Base-by-base conservation (phyloP, 257 asterid species). In the Euphrasia confusa region DNA sequence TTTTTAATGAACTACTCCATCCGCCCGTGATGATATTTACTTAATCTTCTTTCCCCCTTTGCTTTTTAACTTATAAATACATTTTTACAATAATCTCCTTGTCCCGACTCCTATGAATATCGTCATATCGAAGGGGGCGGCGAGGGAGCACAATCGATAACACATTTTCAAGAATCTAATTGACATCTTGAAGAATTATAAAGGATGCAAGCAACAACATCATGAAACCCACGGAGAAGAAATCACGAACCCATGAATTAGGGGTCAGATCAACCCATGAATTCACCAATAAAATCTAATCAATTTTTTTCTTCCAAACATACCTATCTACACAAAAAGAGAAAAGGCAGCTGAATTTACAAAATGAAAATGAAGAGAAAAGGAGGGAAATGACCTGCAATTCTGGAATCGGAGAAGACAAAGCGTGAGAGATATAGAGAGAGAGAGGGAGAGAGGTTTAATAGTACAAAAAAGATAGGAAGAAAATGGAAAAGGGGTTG, bases 321-420 rank as follows among this genome's bases (percentile, higher is more conserved):
- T 65, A 62, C 62, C 69, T 48, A 53, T 40, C 1, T 8, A 40
- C 9, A 40, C 2, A 42, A n/a, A 65, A 40, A 3, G 4, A 50
- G 2, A 48, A 15, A 30, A 13, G 17, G 1, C 4, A 70, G 27
- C 54, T 1, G 21, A 40, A 44, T 24, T 30, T 6, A 30, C 3
- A 2, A 21, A 32, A 13, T 15, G 3, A 24, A 49, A 15, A 35
- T 50, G 7, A 57, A 15, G 5, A 24, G 27, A 42, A 33, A 6
- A 7, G 7, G 10, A n/a, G 62, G 35, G 11, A 53, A 4, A 11
- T 3, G 56, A 53, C 77, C 72, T 69, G 7, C 66, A 21, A 59
- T 56, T 24, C 15, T 50, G 54, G 52, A 62, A 40, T 1, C 15
- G 15, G 59, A 28, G 63, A 55, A 40, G 66, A 40, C 21, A 14